Evolutionary conservation across 2,329 filamentous ascomycete species (phyloP), one percentile per base, ranked within the genome.

Genomic region (Polytolypa hystricis): DNA sequence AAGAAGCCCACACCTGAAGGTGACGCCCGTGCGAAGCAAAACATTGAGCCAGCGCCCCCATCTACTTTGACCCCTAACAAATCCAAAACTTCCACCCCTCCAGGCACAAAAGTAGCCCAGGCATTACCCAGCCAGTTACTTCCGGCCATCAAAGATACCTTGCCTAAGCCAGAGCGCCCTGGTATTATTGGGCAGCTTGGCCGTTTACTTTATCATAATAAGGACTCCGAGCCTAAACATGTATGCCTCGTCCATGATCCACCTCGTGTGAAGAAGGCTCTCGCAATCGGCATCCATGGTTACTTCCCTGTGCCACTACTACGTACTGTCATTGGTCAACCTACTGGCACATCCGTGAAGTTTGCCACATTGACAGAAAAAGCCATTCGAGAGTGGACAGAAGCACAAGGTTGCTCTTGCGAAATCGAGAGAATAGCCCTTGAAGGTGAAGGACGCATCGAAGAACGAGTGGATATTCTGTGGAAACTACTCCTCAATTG

Each of bases 401-500:
- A 84, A 36, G 67, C 67, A 9, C 75, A 84, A 45, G 80, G 82
- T 1, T 85, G 79, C 42, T 64, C 70, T 2, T 81, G 86, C 43
- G 81, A 93, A 47, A 84, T 98, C 38, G 86, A 95, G 53, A 95
- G 93, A 55, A 83, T 96, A 10, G 85, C 89, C 1, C 70, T 98
- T 0, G 91, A 98, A 61, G 89, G 89, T 15, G 91, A 98, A 60
- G 91, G 91, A 16, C 85, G 84, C 55, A 91, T 98, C 31, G 74
- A 74, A 2, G 87, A 96, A 44, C 74, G 91, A 5, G 85, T 96
- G 1, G 83, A 93, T 42, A 83, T 93, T 26, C 65, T 98, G 5
- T 98, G 91, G 91, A 93, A 89, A 58, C 69, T 96, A 7, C 69
- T 98, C 38, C 69, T 95, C 18, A 95, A 95, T 57, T 94, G 86